These are phyloP conservation scores for Astrothelium subdiscretum DNA, from an alignment of 495 filamentous ascomycete species.

Conservation along the genomic window DNA sequence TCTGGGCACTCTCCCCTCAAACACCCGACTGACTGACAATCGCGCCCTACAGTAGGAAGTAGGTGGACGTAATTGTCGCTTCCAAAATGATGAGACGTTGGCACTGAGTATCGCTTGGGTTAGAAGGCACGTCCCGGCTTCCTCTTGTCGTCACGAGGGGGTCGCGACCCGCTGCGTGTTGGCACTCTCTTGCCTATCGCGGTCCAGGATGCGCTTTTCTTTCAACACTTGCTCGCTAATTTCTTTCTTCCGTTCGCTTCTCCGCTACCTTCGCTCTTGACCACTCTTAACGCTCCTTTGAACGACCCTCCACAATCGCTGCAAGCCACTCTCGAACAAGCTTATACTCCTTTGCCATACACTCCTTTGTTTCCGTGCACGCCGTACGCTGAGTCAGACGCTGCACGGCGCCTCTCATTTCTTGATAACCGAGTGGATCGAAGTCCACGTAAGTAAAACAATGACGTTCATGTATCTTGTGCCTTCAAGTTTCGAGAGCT, in stretches of 20 bases:
- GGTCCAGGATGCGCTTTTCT: neutral
- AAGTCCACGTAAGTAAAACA: neutral
- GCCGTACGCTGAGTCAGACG: neutral
- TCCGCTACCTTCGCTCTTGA: neutral
- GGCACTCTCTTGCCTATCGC: neutral
- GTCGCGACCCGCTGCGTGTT: neutral
- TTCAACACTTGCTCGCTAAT: neutral
- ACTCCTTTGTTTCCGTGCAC: neutral
- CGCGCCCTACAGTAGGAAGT: too few relatives aligned
- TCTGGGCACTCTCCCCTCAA: too few relatives aligned
- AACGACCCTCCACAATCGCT: neutral
- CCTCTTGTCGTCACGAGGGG: too few relatives aligned
- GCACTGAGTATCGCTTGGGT: too few relatives aligned
- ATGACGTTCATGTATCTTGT: neutral
- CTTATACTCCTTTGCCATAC: neutral
- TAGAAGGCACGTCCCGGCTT: too few relatives aligned
- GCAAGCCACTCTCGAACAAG: neutral
- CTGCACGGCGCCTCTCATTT: neutral
- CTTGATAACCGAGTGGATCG: neutral
- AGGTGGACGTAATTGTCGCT: too few relatives aligned
- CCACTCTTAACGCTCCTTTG: neutral
- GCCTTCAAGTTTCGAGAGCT: neutral
- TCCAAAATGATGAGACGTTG: too few relatives aligned
- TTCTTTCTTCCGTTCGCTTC: neutral
- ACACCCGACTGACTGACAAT: too few relatives aligned